Evolutionary conservation across 176 grass and related monocot species (phyloP), one percentile per base, ranked within the genome.

Genomic region (Ensete glaucum): DNA sequence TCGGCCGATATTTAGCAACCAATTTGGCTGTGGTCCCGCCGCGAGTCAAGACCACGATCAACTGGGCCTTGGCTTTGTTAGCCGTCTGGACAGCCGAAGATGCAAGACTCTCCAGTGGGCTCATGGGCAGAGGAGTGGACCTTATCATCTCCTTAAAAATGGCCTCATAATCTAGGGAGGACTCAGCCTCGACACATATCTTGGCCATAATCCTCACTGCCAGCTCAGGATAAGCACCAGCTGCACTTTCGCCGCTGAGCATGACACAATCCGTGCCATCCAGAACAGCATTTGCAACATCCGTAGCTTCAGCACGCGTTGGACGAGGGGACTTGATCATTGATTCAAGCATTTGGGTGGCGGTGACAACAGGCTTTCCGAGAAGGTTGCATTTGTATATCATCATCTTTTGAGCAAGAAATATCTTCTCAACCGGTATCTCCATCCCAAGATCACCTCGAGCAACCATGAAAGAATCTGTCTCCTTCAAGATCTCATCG

Each of bases 141-240:
- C 64, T 24, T 67, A 67, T 26, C 64, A 67, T 67, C 64, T 67
- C 64, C 64, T 67, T 67, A 22, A 67, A 67, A 29, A 67, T 29
- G 10, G 64, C 64, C 64, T 34, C 64, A 29, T 67, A 67, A 22
- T 67, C 26, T 29, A 67, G 24, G 23, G 64, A 67, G 64, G 64
- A 67, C 64, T 67, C 64, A 13, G 64, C 64, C 21, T 67, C 64
- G 4, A 67, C 23, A 29, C 64, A 67, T 67, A 67, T 67, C 11
- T 24, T 20, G 13, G 64, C 24, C 64, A 67, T 67, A 29, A 67
- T 67, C 64, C 34, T 67, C 11, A 67, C 64, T 67, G 64, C 64
- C 9, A 67, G 13, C 64, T 67, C 64, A 11, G 64, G 64, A 29
- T 67, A 67, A 1, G 64, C 21, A 24, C 64, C 64, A 29, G 64